phyloP scores from a whole-genome alignment of 2,329 filamentous ascomycete species.

The Penicillium griseofulvum region DNA sequence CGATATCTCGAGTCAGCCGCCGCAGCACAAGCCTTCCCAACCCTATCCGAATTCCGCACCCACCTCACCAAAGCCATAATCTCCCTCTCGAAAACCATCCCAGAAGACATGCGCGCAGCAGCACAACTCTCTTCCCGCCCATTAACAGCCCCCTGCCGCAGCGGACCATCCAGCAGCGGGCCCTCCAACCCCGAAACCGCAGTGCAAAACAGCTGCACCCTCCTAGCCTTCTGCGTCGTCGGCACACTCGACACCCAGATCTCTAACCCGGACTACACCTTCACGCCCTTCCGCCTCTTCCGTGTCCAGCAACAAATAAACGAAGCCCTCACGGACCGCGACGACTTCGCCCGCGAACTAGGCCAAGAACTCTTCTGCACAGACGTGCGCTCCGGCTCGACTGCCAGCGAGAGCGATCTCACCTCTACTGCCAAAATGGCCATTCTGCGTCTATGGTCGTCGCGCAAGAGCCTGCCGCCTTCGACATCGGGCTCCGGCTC shows the following conservation, averaged over 20 bases:
- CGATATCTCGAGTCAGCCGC: slow-evolving; percentile 32
- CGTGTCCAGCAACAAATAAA: slow-evolving; percentile 64
- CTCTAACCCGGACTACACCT: slow-evolving; percentile 53
- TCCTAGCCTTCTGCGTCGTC: slow-evolving; percentile 58
- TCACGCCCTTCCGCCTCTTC: slow-evolving; percentile 64
- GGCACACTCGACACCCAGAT: slow-evolving; percentile 60
- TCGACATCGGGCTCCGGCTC: neutral
- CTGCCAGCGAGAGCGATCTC: slow-evolving; percentile 23
- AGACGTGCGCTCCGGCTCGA: slow-evolving; percentile 26
- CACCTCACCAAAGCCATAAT: slow-evolving; percentile 45
- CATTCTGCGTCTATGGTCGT: slow-evolving; percentile 24
- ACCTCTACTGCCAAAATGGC: slow-evolving; percentile 20
- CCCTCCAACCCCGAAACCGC: slow-evolving; percentile 31
- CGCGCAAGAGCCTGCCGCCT: slow-evolving; percentile 4
- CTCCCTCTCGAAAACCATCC: slow-evolving; percentile 44
- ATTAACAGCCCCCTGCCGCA: slow-evolving; percentile 38
- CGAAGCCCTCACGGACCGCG: slow-evolving; percentile 53
- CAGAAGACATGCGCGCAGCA: slow-evolving; percentile 32
- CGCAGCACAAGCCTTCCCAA: slow-evolving; percentile 22
- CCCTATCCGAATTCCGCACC: slow-evolving; percentile 42
- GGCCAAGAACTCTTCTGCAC: slow-evolving; percentile 59
- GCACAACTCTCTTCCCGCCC: slow-evolving; percentile 40
- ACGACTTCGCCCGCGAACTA: slow-evolving; percentile 59
- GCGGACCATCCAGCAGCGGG: slow-evolving; percentile 14
- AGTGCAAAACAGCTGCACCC: slow-evolving; percentile 36